Percentiles rank a stretch among this genome's conserved stretches.
Conservation (phyloP, 345 rosid genomes). For the Bruguiera gymnorhiza region DNA sequence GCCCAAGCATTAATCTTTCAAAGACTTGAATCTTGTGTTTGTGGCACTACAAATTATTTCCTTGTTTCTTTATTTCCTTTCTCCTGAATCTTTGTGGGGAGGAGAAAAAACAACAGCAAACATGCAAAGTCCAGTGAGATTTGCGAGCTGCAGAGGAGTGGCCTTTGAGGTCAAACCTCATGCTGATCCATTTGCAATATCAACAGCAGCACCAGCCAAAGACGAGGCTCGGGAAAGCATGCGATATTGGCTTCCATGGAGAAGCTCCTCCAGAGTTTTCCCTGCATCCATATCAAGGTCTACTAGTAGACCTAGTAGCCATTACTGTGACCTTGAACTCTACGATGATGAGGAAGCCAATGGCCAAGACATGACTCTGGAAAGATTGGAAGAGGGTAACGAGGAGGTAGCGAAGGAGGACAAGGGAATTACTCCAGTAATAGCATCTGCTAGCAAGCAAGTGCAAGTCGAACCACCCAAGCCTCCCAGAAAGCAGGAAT, state of each 20-base stretch:
- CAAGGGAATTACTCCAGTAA: slow-evolving; percentile 5
- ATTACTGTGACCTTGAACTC: slow-evolving; percentile 62
- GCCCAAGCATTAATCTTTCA: too few relatives aligned
- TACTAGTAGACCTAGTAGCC: slow-evolving; percentile 57
- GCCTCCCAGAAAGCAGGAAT: slow-evolving; percentile 40
- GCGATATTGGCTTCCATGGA: slow-evolving; percentile 41
- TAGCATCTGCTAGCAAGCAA: slow-evolving; percentile 29
- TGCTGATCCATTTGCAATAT: slow-evolving; percentile 40
- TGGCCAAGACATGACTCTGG: background rate
- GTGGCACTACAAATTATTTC: too few relatives aligned
- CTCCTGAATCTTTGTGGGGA: background rate
- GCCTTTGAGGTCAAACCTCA: slow-evolving; percentile 62
- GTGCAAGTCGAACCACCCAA: slow-evolving; percentile 32
- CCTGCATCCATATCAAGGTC: slow-evolving; percentile 44
- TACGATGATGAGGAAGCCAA: slow-evolving; percentile 11
- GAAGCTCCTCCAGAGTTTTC: slow-evolving; percentile 37
- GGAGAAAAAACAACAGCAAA: background rate
- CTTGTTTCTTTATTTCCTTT: background rate
- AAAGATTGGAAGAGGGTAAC: slow-evolving; percentile 42
- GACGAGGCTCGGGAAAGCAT: background rate
- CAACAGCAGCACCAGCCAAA: slow-evolving; percentile 6
- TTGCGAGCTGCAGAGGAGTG: slow-evolving; percentile 70
- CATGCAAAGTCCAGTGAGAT: slow-evolving; percentile 48
- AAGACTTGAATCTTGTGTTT: too few relatives aligned
- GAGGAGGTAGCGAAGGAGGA: slow-evolving; percentile 13